Percentiles rank a stretch among this genome's conserved stretches.
phyloP scores from a whole-genome alignment of 805 yeast species.

The Cyberlindnera saturnus region DNA sequence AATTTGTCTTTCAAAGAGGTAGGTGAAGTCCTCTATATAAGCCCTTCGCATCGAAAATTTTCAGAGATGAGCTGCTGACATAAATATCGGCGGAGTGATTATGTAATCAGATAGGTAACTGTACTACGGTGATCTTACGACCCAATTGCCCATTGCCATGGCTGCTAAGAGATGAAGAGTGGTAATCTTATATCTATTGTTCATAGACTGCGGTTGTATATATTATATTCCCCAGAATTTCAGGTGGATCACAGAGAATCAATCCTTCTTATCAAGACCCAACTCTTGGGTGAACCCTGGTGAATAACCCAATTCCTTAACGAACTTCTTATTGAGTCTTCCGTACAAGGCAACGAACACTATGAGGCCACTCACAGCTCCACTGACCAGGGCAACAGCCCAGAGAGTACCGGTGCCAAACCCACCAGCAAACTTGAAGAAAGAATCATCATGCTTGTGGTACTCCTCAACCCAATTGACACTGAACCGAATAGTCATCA shows the following conservation, averaged over 20 bases:
- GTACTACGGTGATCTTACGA: too few relatives aligned
- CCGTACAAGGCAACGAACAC: slow-evolving; percentile 14
- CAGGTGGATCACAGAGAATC: background rate
- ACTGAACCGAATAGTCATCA: slow-evolving; percentile 49
- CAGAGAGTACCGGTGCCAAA: slow-evolving; percentile 1
- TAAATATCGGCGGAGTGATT: background rate
- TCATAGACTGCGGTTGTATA: too few relatives aligned
- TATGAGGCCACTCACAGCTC: slow-evolving; percentile 5
- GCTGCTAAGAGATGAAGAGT: too few relatives aligned
- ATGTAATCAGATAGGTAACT: background rate
- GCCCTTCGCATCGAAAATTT: background rate
- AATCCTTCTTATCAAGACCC: slow-evolving; percentile 16
- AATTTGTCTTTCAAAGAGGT: background rate
- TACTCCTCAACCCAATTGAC: slow-evolving; percentile 44
- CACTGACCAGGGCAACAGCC: background rate
- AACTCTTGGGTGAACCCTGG: slow-evolving; percentile 16
- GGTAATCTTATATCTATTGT: too few relatives aligned
- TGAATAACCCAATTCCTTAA: slow-evolving; percentile 16
- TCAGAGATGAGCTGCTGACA: background rate
- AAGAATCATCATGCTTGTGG: slow-evolving; percentile 7
- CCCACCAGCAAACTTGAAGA: slow-evolving; percentile 8
- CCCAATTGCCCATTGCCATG: too few relatives aligned
- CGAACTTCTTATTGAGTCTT: slow-evolving; percentile 13
- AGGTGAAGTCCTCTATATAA: background rate
- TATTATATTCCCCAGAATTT: too few relatives aligned